These are phyloP conservation scores for Asterophora lycoperdoides DNA, from an alignment of 768 basidiomycete genomes.

Conservation along the genomic window DNA sequence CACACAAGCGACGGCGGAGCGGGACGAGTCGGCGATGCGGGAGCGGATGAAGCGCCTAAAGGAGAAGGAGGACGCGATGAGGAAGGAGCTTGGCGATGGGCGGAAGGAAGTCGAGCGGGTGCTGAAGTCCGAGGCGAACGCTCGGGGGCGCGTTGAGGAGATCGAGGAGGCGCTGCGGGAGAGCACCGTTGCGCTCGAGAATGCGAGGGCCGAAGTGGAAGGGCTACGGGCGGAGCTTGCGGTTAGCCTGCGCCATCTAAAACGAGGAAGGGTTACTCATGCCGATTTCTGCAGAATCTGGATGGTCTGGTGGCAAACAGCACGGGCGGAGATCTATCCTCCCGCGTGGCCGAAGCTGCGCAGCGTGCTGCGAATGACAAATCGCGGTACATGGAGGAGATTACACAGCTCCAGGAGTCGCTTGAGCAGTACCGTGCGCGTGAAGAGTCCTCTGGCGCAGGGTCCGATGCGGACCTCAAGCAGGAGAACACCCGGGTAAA, in stretches of 20 bases:
- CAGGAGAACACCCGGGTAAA: constrained; percentile 19
- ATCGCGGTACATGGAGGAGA: constrained; percentile 49
- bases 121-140: constrained; percentile 54
- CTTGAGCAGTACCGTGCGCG: constrained; percentile 36
- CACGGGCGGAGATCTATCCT: constrained; percentile 36
- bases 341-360: constrained; percentile 43
- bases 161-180: constrained; percentile 88
- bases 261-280: constrained; percentile 1
- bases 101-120: constrained; percentile 63
- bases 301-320: constrained; percentile 51
- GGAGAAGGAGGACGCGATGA: constrained; percentile 68
- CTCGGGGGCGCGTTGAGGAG: constrained; percentile 71
- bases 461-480: constrained; percentile 11
- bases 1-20: constrained; percentile 59
- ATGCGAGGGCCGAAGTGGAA: constrained; percentile 89
- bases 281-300: constrained; percentile 45
- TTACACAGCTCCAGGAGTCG: constrained; percentile 46
- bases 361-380: constrained; percentile 50
- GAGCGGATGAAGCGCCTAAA: constrained; percentile 64
- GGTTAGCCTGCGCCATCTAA: constrained; percentile 41
- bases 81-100: constrained; percentile 65
- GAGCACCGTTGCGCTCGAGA: constrained; percentile 82
- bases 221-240: constrained; percentile 63
- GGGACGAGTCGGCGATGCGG: constrained; percentile 61
- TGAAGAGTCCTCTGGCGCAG: constrained; percentile 16